phyloP scores from a whole-genome alignment of 1,284 basidiomycete species.

The Ganoderma multipileum region DNA sequence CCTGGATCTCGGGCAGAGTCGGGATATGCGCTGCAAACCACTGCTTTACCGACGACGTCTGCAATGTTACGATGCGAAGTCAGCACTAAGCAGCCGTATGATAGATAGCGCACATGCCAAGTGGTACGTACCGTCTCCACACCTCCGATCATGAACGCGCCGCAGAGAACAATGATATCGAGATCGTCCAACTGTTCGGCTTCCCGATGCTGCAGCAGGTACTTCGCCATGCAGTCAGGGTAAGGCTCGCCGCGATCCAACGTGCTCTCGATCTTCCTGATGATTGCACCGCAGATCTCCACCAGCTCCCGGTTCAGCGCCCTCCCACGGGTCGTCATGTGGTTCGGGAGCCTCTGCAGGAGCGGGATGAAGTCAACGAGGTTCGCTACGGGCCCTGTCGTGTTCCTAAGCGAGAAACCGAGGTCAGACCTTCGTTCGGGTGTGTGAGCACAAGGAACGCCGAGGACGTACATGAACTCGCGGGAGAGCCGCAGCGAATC shows the following conservation, averaged over 20 bases:
- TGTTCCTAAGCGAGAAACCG: no score
- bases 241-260: conserved; percentile 31
- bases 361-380: conserved; percentile 47
- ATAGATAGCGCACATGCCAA: no score
- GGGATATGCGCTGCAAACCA: no score
- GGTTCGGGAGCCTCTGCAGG: conserved; percentile 45
- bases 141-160: conserved; percentile 48
- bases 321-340: conserved; percentile 39
- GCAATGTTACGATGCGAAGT: no score
- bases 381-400: conserved; percentile 45
- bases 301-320: conserved; percentile 21
- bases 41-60: no score
- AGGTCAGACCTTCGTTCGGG: no score
- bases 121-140: conserved; percentile 44
- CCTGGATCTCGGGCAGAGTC: no score
- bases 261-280: no score
- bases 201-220: conserved; percentile 42
- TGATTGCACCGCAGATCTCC: no score
- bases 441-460: no score
- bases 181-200: conserved; percentile 36
- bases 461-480: conserved; percentile 45
- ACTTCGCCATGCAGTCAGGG: conserved; percentile 45
- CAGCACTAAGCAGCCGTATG: no score
- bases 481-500: conserved; percentile 42
- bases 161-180: conserved; percentile 8